Percentiles rank a stretch among this genome's conserved stretches.
These are phyloP conservation scores for Pyrenochaeta sp. DNA, from an alignment of 2,329 filamentous ascomycete species.

Conservation along the genomic window DNA sequence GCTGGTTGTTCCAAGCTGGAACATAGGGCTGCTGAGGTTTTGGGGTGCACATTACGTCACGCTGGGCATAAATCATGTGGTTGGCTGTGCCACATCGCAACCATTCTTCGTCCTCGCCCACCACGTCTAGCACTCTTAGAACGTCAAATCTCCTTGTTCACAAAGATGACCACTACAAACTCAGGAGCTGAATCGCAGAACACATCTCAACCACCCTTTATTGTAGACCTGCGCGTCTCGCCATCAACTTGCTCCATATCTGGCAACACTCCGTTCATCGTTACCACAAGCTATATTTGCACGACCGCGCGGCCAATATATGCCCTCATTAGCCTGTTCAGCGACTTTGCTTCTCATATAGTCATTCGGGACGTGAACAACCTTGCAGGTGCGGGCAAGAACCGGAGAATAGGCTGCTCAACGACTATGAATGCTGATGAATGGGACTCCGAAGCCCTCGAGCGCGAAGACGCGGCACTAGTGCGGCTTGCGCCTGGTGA, in stretches of 20 bases:
- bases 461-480: not conserved
- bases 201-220: not conserved
- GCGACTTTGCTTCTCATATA: not conserved
- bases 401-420: not conserved
- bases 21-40: no score
- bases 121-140: no score
- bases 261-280: not conserved
- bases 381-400: not conserved
- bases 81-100: no score
- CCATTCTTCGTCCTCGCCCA: no score
- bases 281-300: not conserved
- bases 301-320: not conserved
- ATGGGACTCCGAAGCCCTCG: not conserved
- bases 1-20: no score
- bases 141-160: no score
- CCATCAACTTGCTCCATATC: not conserved
- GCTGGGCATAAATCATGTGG: no score
- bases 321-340: not conserved
- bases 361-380: not conserved
- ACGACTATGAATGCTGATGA: not conserved
- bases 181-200: no score
- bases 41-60: no score
- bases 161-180: no score
- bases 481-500: not conserved
- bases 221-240: not conserved